Percentiles rank a stretch among this genome's conserved stretches.
These are phyloP conservation scores for Geranium incanum DNA, from an alignment of 441 rosid species.

Conservation along the genomic window DNA sequence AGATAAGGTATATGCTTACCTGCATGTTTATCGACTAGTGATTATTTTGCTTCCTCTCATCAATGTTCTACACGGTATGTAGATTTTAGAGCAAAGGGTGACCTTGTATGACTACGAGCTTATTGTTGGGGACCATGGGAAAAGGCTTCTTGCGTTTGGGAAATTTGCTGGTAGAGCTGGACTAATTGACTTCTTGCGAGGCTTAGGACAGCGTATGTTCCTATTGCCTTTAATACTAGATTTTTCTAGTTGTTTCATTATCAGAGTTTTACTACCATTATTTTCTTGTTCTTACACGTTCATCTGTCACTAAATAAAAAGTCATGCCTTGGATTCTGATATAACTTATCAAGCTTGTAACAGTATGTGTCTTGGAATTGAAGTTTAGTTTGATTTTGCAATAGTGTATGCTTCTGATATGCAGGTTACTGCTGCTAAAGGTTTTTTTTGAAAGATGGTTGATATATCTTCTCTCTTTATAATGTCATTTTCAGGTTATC, in stretches of 20 bases:
- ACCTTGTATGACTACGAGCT: conserved; percentile 87
- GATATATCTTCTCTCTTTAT: not conserved
- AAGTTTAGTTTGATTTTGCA: not conserved
- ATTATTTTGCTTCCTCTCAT: conserved; percentile 6
- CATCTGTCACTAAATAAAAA: not conserved
- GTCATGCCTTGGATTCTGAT: not conserved
- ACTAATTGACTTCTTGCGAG: conserved; percentile 65
- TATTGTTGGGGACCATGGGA: conserved; percentile 67
- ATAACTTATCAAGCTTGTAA: not conserved
- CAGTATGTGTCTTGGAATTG: not conserved
- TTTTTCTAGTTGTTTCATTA: conserved; percentile 5
- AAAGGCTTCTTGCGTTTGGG: conserved; percentile 76
- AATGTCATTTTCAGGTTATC: conserved; percentile 51
- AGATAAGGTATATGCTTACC: conserved; percentile 50
- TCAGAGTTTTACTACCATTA: not conserved
- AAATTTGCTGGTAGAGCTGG: conserved; percentile 96
- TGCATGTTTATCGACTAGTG: not conserved
- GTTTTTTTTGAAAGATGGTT: not conserved
- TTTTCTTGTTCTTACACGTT: not conserved
- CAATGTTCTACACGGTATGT: conserved; percentile 12
- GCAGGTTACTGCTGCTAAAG: not conserved
- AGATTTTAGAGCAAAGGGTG: conserved; percentile 63
- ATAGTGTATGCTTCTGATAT: not conserved
- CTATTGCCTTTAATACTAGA: conserved; percentile 10
- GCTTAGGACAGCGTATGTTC: conserved; percentile 69